These are phyloP conservation scores for Starmera quercuum DNA, from an alignment of 805 yeast species.

Conservation along the genomic window DNA sequence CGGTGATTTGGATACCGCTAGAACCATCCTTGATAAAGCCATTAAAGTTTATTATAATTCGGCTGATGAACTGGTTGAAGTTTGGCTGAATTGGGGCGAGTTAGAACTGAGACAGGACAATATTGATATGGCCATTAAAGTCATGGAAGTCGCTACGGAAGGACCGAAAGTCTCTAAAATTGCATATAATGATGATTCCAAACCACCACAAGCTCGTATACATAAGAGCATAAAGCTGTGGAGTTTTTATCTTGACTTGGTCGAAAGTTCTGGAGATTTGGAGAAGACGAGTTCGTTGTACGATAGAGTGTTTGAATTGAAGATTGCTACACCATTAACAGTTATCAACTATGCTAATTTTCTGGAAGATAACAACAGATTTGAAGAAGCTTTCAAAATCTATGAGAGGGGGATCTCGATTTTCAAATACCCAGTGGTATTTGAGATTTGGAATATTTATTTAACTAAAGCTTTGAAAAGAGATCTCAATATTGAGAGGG, in stretches of 20 bases:
- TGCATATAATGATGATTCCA: constrained; percentile 31
- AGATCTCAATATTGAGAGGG: constrained; percentile 36
- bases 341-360: constrained; percentile 62
- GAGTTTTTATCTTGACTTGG: constrained; percentile 64
- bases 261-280: constrained; percentile 46
- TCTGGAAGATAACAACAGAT: constrained; percentile 38
- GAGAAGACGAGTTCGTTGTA: constrained; percentile 34
- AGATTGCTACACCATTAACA: constrained; percentile 61
- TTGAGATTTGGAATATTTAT: constrained; percentile 69
- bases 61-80: constrained; percentile 54
- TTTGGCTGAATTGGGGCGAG: constrained; percentile 76
- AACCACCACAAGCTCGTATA: constrained; percentile 50
- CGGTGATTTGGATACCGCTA: constrained; percentile 49
- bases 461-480: constrained; percentile 39
- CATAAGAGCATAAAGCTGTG: constrained; percentile 61
- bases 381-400: constrained; percentile 45
- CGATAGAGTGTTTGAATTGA: constrained; percentile 46
- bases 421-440: constrained; percentile 54
- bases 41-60: constrained; percentile 60
- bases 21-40: constrained; percentile 56
- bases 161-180: constrained; percentile 15
- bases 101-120: constrained; percentile 45
- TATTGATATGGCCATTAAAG: constrained; percentile 33
- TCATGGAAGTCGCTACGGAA: constrained; percentile 33
- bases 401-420: constrained; percentile 62